phyloP scores from a whole-genome alignment of 495 filamentous ascomycete species.

The Usnea hakonensis region DNA sequence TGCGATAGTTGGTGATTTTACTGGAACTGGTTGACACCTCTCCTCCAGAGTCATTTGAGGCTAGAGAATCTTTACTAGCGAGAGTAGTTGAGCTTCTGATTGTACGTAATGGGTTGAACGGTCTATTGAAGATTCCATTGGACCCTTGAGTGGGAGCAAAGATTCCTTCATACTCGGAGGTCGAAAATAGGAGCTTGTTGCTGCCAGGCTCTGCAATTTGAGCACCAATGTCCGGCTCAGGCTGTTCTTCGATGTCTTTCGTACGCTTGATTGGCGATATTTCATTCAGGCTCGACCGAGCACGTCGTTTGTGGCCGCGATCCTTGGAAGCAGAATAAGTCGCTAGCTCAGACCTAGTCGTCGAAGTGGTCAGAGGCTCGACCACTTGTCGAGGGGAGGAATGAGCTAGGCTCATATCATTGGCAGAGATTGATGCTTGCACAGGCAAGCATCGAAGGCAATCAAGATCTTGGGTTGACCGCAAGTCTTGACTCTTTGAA shows the following conservation, averaged over 20 bases:
- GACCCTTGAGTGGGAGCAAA: neutral
- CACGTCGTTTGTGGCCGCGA: slow-evolving; percentile 1
- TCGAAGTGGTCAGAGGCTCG: neutral
- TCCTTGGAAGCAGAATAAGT: neutral
- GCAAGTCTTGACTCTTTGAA: neutral
- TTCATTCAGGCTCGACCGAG: neutral
- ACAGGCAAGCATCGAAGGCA: neutral
- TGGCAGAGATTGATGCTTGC: neutral
- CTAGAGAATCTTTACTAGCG: neutral
- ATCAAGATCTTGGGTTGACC: neutral
- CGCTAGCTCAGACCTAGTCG: neutral
- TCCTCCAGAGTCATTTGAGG: neutral
- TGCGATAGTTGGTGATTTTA: neutral
- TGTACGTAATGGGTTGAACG: neutral
- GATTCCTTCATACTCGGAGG: neutral
- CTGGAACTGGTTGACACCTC: neutral
- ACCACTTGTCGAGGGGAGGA: neutral
- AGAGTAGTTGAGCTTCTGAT: neutral
- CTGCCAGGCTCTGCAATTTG: neutral
- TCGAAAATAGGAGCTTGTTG: neutral
- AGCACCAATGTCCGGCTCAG: neutral
- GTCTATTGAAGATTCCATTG: neutral
- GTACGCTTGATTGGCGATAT: neutral
- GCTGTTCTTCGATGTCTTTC: neutral
- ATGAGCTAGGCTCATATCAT: neutral